Evolutionary conservation across 2,329 filamentous ascomycete species (phyloP).

Genomic region (Coniella lustricola): DNA sequence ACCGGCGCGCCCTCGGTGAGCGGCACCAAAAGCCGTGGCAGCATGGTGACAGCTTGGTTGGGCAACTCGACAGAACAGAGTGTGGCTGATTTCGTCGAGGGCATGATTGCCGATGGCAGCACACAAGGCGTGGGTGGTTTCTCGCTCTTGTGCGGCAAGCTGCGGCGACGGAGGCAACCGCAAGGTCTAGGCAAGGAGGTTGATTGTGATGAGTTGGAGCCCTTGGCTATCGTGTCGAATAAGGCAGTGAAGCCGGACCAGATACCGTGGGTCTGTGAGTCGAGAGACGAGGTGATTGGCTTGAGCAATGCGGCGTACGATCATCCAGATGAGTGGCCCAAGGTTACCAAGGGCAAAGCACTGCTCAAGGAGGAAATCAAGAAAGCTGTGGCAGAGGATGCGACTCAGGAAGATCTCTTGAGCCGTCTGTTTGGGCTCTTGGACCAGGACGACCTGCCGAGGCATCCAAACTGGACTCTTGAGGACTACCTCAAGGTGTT

Average conservation of each 20-base stretch:
- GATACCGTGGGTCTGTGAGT: slow-evolving; percentile 51
- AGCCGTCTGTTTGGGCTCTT: slow-evolving; percentile 46
- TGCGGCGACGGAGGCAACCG: slow-evolving; percentile 28
- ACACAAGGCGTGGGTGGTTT: slow-evolving; percentile 60
- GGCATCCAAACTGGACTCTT: slow-evolving; percentile 36
- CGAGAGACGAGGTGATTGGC: slow-evolving; percentile 46
- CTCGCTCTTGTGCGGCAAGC: slow-evolving; percentile 57
- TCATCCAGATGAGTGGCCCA: slow-evolving; percentile 51
- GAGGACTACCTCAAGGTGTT: slow-evolving; percentile 47
- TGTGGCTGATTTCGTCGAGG: slow-evolving; percentile 43
- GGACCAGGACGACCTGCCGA: slow-evolving; percentile 50
- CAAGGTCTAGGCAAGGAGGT: background rate
- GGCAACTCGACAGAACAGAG: slow-evolving; percentile 40
- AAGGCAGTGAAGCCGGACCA: slow-evolving; percentile 44
- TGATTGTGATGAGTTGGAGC: slow-evolving; percentile 30
- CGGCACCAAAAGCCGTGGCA: slow-evolving; percentile 52
- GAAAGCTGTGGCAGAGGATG: slow-evolving; percentile 29
- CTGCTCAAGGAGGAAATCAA: slow-evolving; percentile 38
- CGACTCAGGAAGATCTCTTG: slow-evolving; percentile 42
- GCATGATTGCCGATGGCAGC: slow-evolving; percentile 44
- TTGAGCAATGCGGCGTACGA: slow-evolving; percentile 57
- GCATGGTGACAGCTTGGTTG: slow-evolving; percentile 58
- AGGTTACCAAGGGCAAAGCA: slow-evolving; percentile 46
- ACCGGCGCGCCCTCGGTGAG: slow-evolving; percentile 46
- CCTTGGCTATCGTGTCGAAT: slow-evolving; percentile 57